Percentiles rank a stretch among this genome's conserved stretches.
Conservation (phyloP, 164 flowering plant species). For the Stephania japonica region DNA sequence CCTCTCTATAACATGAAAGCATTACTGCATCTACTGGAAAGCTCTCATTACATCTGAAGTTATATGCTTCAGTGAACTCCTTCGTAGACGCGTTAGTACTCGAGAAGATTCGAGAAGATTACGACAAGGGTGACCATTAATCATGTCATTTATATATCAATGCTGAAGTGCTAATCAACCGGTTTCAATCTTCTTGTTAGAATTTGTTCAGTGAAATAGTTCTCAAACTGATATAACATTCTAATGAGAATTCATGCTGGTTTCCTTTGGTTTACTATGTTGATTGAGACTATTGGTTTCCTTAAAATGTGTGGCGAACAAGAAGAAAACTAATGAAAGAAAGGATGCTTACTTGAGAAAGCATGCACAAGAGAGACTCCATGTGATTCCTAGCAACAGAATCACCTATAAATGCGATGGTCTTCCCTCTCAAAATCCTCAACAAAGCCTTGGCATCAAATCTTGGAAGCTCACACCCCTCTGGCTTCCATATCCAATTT, state of each 20-base stretch:
- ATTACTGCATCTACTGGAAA: no score
- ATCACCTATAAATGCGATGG: slow-evolving; percentile 38
- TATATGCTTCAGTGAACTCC: no score
- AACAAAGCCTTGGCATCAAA: slow-evolving; percentile 27
- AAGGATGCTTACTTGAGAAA: slow-evolving; percentile 24
- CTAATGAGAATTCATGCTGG: neutral
- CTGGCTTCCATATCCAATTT: slow-evolving; percentile 48
- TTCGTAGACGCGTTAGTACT: no score
- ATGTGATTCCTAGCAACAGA: slow-evolving; percentile 41
- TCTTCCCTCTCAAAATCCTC: slow-evolving; percentile 24
- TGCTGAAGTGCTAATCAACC: no score
- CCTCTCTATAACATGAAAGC: no score
- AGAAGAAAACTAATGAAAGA: neutral
- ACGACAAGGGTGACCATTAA: no score
- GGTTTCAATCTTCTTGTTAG: neutral
- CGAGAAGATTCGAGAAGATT: no score
- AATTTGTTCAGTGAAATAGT: neutral
- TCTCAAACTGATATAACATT: no score
- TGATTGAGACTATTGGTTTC: no score
- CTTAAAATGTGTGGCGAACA: neutral
- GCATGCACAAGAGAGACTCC: slow-evolving; percentile 42
- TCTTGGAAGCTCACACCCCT: slow-evolving; percentile 30
- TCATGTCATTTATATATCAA: no score
- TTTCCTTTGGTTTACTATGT: neutral
- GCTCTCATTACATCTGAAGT: no score